Base-by-base conservation (phyloP, 2,329 filamentous ascomycete genomes). In the Fusarium sororula region DNA sequence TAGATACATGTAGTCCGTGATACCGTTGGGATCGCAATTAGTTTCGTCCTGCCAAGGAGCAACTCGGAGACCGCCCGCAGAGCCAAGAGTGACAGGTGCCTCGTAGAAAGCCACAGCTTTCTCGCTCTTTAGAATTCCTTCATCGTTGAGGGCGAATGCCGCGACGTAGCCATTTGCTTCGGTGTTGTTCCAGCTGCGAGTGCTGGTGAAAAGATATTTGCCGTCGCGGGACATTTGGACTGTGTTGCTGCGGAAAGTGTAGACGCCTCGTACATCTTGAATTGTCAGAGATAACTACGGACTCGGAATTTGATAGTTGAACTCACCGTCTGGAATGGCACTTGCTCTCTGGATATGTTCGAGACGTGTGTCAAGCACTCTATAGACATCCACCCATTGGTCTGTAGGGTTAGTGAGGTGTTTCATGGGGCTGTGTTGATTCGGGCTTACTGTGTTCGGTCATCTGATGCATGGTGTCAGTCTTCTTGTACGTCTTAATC, bases 1-100 rank as follows among this genome's bases (percentile, higher is more conserved):
- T 3, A 63, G 60, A 45, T 63, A 63, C 60, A 63, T 63, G 18
- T 63, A 63, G 8, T 63, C 60, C 6, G 51, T 59, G 11, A 63
- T 32, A 1, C 53, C 60, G 9, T 59, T 59, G 26, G 60, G 60
- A 26, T 59, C 41, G 2, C 30, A 24, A 14, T 44, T 63, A 22
- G 60, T 59, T n/a, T 59, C 35, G 3, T 63, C 60, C 10, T 56
- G 39, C 60, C 60, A 63, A 4, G 60, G 41, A 18, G 51, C 51
- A 17, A 63, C 60, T 10, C 60, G 53, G 10, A 63, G 26, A 22
- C 60, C 60, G 5, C 60, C 60, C 2, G 60, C 53, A n/a, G 60
- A 58, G 14, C 60, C 60, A 10, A 63, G 41, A n/a, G 60, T 63
- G 18, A 63, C 53, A 20, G 60, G 53, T 4, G 60, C 60, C 41